Evolutionary conservation across 106 monocot species (phyloP).

Genomic region (Dendrobium nobile): DNA sequence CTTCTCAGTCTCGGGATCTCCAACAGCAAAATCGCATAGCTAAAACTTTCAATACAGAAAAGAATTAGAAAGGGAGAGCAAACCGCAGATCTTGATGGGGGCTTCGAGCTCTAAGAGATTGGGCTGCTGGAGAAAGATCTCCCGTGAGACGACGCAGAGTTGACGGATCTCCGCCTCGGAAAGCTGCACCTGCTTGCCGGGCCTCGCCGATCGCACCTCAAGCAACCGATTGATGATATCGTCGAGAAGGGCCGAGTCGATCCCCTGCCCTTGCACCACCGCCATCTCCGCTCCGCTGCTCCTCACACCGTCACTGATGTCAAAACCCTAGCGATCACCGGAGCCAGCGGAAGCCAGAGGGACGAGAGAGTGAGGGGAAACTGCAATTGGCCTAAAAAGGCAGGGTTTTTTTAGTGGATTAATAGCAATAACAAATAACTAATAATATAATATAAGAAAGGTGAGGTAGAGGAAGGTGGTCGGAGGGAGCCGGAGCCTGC

Average conservation of each 20-base stretch:
- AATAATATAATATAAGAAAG: background rate
- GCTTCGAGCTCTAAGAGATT: constrained; percentile 56
- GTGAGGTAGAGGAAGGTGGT: background rate
- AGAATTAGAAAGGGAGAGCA: background rate
- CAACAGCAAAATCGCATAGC: background rate
- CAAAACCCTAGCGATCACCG: background rate
- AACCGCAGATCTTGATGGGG: constrained; percentile 62
- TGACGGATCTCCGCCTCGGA: constrained; percentile 50
- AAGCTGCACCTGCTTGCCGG: constrained; percentile 50
- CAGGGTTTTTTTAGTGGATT: background rate
- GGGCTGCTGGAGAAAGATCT: constrained; percentile 54
- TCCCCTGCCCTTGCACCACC: constrained; percentile 21
- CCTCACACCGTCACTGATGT: background rate
- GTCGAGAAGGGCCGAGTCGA: constrained; percentile 36
- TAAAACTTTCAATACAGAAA: background rate
- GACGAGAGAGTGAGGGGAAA: background rate
- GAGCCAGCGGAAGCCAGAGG: background rate
- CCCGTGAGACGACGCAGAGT: constrained; percentile 43
- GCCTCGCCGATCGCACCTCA: constrained; percentile 41
- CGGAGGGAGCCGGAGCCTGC: background rate
- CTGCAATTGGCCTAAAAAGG: background rate
- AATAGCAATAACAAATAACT: background rate
- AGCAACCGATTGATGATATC: constrained; percentile 44
- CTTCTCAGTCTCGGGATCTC: background rate
- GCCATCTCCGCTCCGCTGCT: constrained; percentile 8